Evolutionary conservation across 257 asterid species (phyloP).

Genomic region (Fraxinus cuspidata): DNA sequence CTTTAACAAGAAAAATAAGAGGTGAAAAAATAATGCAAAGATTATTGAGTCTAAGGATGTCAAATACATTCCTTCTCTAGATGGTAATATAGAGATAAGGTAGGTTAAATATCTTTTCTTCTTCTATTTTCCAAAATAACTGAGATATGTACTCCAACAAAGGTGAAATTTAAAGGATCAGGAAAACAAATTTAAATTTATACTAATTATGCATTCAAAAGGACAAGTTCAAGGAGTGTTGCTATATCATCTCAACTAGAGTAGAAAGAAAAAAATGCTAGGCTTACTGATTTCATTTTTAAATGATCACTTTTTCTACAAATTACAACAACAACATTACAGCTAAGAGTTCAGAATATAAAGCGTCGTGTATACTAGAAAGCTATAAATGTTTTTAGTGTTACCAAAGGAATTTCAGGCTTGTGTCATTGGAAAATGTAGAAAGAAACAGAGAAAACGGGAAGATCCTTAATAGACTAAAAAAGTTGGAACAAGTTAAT

Average conservation of each 20-base stretch:
- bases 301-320: neutral
- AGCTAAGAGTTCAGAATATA: constrained; percentile 3
- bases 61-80: neutral
- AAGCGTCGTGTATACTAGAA: neutral
- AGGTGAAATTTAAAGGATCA: neutral
- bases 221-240: neutral
- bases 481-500: neutral
- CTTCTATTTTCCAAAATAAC: neutral
- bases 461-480: neutral
- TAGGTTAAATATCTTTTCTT: neutral
- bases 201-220: constrained; percentile 9
- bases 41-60: neutral
- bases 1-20: neutral
- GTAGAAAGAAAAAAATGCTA: neutral
- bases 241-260: neutral
- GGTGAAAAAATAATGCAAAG: neutral
- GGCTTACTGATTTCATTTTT: neutral
- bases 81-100: neutral
- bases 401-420: neutral
- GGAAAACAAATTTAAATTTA: no score
- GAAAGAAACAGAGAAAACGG: neutral
- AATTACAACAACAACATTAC: neutral
- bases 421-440: neutral
- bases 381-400: neutral
- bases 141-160: neutral